A percentile compares a stretch with the other conserved stretches of the same genome.
Evolutionary conservation across 805 yeast species (phyloP).

Genomic region (Hanseniaspora guilliermondii): DNA sequence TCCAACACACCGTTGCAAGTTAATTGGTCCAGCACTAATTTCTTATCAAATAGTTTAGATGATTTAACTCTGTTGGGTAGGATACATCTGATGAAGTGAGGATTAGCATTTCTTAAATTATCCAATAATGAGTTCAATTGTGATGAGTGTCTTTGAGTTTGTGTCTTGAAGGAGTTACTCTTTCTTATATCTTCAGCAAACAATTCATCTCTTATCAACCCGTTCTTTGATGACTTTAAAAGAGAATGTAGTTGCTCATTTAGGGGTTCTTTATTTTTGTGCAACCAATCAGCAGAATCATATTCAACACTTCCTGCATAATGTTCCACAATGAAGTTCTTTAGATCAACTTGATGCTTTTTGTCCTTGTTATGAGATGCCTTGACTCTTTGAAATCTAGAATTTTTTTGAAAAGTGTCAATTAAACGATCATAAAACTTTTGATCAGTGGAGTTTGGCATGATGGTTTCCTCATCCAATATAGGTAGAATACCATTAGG

Average conservation of each 20-base stretch:
- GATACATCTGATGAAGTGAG: constrained; percentile 94
- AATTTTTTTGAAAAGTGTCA: constrained; percentile 42
- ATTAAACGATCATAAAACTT: constrained; percentile 72
- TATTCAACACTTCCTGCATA: constrained; percentile 97
- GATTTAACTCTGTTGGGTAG: constrained; percentile 71
- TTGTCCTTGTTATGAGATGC: constrained; percentile 33
- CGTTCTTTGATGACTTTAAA: constrained; percentile 44
- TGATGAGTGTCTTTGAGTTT: constrained; percentile 78
- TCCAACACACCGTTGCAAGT: constrained; percentile 96
- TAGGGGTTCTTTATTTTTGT: constrained; percentile 87
- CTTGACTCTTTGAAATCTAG: constrained; percentile 45
- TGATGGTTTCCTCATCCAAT: constrained; percentile 87
- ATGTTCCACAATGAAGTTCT: constrained; percentile 60
- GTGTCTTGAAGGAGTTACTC: constrained; percentile 45
- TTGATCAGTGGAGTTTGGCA: constrained; percentile 77
- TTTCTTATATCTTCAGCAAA: constrained; percentile 16
- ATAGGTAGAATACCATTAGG: constrained; percentile 77
- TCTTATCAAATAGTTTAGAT: constrained; percentile 60
- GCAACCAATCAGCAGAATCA: constrained; percentile 81
- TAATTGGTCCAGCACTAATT: constrained; percentile 71
- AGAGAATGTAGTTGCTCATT: constrained; percentile 59
- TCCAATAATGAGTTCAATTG: constrained; percentile 62
- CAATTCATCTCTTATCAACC: constrained; percentile 35
- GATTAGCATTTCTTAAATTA: constrained; percentile 69
- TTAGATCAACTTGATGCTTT: constrained; percentile 44